Conservation (phyloP, 306 rosid genomes). For the Medicago arabica region DNA sequence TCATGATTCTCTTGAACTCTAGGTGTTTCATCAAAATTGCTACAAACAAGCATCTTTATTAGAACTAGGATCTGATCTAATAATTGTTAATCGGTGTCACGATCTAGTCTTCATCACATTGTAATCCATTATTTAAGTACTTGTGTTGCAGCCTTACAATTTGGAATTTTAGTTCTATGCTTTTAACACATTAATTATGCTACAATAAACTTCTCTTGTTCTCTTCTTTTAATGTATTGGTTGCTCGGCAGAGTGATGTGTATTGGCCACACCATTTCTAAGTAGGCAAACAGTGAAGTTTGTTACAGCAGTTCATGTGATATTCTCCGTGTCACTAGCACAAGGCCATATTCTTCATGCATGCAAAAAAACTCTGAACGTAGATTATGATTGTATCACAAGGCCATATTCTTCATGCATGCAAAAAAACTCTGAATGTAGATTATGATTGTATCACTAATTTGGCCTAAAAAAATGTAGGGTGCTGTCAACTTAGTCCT, state of each 20-base stretch:
- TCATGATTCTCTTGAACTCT: background rate
- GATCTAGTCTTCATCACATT: no score
- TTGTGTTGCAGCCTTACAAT: no score
- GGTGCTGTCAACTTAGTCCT: background rate
- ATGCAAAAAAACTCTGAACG: background rate
- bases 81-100: background rate
- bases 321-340: conserved; percentile 17
- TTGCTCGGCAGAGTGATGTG: background rate
- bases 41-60: background rate
- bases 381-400: no score
- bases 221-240: background rate
- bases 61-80: background rate
- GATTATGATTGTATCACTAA: conserved; percentile 1
- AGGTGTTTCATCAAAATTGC: background rate
- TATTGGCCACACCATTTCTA: background rate
- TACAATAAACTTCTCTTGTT: background rate
- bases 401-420: no score
- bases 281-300: conserved; percentile 6
- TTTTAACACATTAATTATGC: no score
- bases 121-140: no score
- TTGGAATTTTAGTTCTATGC: no score
- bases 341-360: conserved; percentile 13
- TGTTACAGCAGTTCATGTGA: background rate
- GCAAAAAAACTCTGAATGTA: no score
- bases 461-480: background rate